phyloP scores from a whole-genome alignment of 805 yeast species.

The Priceomyces medius region DNA sequence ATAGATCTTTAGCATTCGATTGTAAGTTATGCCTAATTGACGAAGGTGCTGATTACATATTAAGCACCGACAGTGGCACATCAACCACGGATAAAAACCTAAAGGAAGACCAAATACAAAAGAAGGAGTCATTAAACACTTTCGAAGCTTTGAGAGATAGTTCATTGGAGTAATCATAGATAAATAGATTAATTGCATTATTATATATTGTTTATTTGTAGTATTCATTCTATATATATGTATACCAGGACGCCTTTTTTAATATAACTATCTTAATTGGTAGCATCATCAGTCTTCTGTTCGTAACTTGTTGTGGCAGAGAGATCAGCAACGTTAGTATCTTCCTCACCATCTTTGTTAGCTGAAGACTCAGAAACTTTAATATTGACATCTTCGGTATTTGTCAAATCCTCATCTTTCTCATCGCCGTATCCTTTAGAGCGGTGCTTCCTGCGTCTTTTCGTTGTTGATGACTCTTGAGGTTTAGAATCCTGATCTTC shows the following conservation, averaged over 20 bases:
- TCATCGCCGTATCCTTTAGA: background rate
- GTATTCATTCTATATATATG: background rate
- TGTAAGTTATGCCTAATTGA: constrained; percentile 48
- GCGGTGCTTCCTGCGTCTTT: constrained; percentile 26
- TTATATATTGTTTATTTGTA: background rate
- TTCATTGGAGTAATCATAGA: background rate
- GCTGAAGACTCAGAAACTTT: background rate
- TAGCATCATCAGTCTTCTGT: no score
- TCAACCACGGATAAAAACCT: background rate
- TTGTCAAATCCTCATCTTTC: no score
- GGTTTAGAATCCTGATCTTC: background rate
- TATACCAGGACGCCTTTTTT: background rate
- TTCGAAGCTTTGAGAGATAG: background rate
- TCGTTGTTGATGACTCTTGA: constrained; percentile 15
- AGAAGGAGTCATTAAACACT: background rate
- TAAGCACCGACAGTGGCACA: constrained; percentile 14
- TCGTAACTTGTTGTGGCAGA: no score
- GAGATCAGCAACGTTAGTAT: no score
- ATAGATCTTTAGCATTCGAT: constrained; percentile 47
- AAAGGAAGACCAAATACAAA: background rate
- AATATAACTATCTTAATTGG: background rate
- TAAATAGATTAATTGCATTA: no score
- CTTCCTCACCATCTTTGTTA: no score
- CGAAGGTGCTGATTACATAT: constrained; percentile 16
- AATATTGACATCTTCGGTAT: background rate